Conservation (phyloP, 805 yeast genomes). For the Kregervanrija pseudodelftensis region DNA sequence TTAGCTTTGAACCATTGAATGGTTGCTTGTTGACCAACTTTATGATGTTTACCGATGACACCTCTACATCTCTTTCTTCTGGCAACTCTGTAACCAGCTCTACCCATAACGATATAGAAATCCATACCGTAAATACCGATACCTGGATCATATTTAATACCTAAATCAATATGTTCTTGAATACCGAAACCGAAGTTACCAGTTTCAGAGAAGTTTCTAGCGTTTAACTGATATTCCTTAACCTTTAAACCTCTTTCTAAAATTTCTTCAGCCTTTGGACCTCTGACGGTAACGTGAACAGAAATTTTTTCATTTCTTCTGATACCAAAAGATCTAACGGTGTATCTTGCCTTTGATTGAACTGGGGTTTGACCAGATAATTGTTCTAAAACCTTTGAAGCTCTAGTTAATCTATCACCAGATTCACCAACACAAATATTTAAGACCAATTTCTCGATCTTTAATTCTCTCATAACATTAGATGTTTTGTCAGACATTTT, state of each 20-base stretch:
- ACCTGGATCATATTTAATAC: conserved; percentile 99
- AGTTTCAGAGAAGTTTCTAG: conserved; percentile 93
- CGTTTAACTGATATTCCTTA: conserved; percentile 95
- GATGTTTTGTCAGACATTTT: conserved; percentile 51
- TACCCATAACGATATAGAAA: conserved; percentile 98
- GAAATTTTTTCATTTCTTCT: conserved; percentile 99
- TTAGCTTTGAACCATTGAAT: conserved; percentile 98
- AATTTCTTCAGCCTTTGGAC: conserved; percentile 99
- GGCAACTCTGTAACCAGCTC: conserved; percentile 98
- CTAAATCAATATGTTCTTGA: conserved; percentile 98
- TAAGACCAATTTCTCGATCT: conserved; percentile 98
- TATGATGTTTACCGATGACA: conserved; percentile 87
- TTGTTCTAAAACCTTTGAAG: conserved; percentile 99
- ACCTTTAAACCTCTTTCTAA: conserved; percentile 99
- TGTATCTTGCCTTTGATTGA: conserved; percentile 99
- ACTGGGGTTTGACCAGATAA: conserved; percentile 99
- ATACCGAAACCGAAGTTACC: conserved; percentile 99
- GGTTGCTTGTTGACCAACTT: conserved; percentile 87
- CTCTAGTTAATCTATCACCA: conserved; percentile 99
- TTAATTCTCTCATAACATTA: conserved; percentile 98
- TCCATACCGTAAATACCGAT: conserved; percentile 99
- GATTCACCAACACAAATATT: conserved; percentile 99
- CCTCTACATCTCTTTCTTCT: conserved; percentile 96
- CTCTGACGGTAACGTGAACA: conserved; percentile 98
- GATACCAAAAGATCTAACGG: conserved; percentile 99